Evolutionary conservation across 2,329 filamentous ascomycete species (phyloP).

Genomic region (Colletotrichum eleusines): DNA sequence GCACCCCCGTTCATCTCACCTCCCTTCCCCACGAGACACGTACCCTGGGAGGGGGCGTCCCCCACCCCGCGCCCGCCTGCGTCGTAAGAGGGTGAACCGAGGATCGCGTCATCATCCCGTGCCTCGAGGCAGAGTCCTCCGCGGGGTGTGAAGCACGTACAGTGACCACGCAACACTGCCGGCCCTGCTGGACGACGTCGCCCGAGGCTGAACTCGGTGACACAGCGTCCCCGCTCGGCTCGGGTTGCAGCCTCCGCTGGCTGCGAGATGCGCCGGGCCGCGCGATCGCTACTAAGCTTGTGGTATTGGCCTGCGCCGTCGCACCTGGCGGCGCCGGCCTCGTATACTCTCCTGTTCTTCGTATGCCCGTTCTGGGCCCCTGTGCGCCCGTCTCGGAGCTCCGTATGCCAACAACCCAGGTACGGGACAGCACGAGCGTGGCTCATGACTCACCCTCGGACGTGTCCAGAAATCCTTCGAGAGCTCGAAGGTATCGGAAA

Average conservation of each 20-base stretch:
- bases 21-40: constrained; percentile 13
- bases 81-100: constrained; percentile 15
- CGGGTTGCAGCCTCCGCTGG: constrained; percentile 26
- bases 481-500: background rate
- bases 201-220: constrained; percentile 25
- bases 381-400: constrained; percentile 5
- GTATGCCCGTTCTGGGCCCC: background rate
- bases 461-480: background rate
- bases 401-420: background rate
- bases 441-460: constrained; percentile 14
- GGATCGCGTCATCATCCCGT: constrained; percentile 9
- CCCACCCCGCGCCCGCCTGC: background rate
- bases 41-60: background rate
- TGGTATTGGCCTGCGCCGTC: constrained; percentile 24
- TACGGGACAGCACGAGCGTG: constrained; percentile 2
- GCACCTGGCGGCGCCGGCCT: constrained; percentile 4
- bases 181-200: constrained; percentile 19
- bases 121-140: background rate
- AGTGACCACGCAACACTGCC: constrained; percentile 19
- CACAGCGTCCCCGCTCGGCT: constrained; percentile 31
- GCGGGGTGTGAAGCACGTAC: background rate
- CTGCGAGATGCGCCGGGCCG: constrained; percentile 35
- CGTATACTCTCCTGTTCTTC: constrained; percentile 3
- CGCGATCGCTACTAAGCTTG: constrained; percentile 28
- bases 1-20: constrained; percentile 19